Evolutionary conservation across 2,329 filamentous ascomycete genomes (phyloP), one percentile per base, ranked within the genome.

Genomic region (Aspergillus sp.): DNA sequence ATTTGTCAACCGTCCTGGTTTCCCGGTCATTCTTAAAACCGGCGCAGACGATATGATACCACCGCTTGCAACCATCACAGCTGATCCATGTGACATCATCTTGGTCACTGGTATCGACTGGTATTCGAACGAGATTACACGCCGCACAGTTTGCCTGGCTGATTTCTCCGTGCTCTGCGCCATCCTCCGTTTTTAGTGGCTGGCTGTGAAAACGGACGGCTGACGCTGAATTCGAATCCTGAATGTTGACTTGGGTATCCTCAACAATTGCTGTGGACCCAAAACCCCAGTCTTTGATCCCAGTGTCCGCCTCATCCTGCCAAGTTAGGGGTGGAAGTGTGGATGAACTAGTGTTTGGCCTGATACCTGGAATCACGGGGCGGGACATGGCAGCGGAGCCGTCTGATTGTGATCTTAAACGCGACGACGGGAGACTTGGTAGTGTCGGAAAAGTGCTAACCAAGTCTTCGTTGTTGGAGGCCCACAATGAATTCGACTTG

Each of bases 21-120:
- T 89, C 87, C 28, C 84, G 81, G 66, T 87, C 85, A 67, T 82
- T 88, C 71, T 85, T 86, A 74, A 90, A 88, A 3, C 86, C 87
- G 54, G 87, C 87, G 71, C 88, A 90, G 57, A 86, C 83, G 62
- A 87, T 87, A 75, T 90, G 88, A 69, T 87, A 89, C 88, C 88
- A 90, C 60, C 81, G 81, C 70, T 89, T 87, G 76, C 88, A 90
- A 28, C 86, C 87, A 72, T 90, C 87, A 71, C 88, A 90, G 47
- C 84, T 85, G 64, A 90, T 88, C 88, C 88, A 90, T 15, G 81
- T 80, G 60, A 79, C 78, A 63, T 81, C 79, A 58, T 85, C 81
- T 65, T 88, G 84, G 57, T 87, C 85, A 23, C 77, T 76, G 11
- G 78, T 80, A 38, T 81, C 81, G 23, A 79, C 74, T 41, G 82